Evolutionary conservation across 2,329 filamentous ascomycete species (phyloP).

Genomic region (Fusarium zealandicum): DNA sequence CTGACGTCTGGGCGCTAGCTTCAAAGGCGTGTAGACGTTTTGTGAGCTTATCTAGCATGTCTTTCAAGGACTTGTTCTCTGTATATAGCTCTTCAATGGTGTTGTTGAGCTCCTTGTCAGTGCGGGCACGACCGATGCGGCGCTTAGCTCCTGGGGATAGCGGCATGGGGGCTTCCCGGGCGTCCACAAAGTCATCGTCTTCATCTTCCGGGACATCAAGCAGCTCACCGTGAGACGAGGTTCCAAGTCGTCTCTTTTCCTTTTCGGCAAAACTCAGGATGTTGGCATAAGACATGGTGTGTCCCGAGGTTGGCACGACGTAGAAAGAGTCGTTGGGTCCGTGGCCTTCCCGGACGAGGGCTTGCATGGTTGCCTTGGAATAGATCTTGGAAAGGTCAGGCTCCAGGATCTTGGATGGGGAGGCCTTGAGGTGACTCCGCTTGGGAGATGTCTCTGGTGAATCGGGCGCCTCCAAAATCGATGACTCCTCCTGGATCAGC

Average conservation of each 20-base stretch:
- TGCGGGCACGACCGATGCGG: slow-evolving; percentile 50
- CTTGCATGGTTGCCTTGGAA: slow-evolving; percentile 82
- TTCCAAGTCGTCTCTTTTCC: slow-evolving; percentile 66
- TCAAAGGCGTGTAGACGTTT: slow-evolving; percentile 93
- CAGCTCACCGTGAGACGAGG: slow-evolving; percentile 59
- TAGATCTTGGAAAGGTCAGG: slow-evolving; percentile 86
- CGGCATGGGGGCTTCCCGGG: slow-evolving; percentile 68
- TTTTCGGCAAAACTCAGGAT: slow-evolving; percentile 78
- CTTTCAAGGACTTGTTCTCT: slow-evolving; percentile 86
- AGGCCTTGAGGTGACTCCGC: slow-evolving; percentile 48
- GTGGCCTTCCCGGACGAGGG: slow-evolving; percentile 74
- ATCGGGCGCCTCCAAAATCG: slow-evolving; percentile 41
- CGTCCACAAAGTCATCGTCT: slow-evolving; percentile 91
- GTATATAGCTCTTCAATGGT: slow-evolving; percentile 86
- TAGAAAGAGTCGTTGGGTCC: slow-evolving; percentile 83
- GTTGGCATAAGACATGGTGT: slow-evolving; percentile 90
- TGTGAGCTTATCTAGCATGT: slow-evolving; percentile 84
- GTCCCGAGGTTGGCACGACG: slow-evolving; percentile 89
- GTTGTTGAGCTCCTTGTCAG: slow-evolving; percentile 62
- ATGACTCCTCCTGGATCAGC: slow-evolving; percentile 64
- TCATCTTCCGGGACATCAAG: slow-evolving; percentile 63
- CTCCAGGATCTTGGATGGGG: slow-evolving; percentile 39
- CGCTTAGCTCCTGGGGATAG: slow-evolving; percentile 53
- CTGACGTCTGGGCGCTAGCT: slow-evolving; percentile 86
- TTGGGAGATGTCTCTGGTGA: slow-evolving; percentile 51